A percentile compares a stretch with the other conserved stretches of the same genome.
These are phyloP conservation scores for Apiotrichum akiyoshidainum DNA, from an alignment of 1,284 basidiomycete species.

Conservation along the genomic window DNA sequence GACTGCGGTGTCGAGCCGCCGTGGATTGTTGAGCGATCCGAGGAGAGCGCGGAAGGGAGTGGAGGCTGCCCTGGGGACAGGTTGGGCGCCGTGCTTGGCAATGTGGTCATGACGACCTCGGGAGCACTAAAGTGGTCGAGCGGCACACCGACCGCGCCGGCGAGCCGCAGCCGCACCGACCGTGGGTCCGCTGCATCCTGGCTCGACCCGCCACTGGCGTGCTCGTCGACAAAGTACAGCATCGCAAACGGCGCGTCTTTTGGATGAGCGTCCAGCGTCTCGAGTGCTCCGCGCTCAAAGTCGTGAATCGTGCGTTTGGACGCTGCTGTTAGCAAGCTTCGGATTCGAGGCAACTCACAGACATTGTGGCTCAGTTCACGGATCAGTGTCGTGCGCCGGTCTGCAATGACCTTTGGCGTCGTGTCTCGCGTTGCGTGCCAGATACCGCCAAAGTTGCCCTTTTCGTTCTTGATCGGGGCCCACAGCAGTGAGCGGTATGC, in stretches of 20 bases:
- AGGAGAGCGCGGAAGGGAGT: background rate
- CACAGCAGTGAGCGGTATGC: no score
- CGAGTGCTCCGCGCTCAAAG: slow-evolving; percentile 38
- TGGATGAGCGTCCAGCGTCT: slow-evolving; percentile 20
- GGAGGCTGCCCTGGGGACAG: background rate
- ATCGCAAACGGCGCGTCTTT: slow-evolving; percentile 30
- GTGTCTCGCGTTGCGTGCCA: no score
- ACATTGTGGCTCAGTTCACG: no score
- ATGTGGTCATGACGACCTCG: background rate
- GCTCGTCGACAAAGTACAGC: slow-evolving; percentile 38
- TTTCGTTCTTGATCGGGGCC: no score
- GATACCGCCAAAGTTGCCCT: no score
- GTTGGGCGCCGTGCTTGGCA: no score
- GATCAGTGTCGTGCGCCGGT: no score
- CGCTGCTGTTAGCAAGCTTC: background rate
- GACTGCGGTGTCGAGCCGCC: background rate
- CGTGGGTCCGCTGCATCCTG: background rate
- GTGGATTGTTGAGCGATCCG: background rate
- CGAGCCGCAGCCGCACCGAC: slow-evolving; percentile 11
- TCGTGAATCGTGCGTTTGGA: slow-evolving; percentile 21
- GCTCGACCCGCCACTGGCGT: background rate
- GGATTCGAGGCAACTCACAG: no score
- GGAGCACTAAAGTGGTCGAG: slow-evolving; percentile 37
- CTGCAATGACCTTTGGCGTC: no score
- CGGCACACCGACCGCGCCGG: slow-evolving; percentile 43